Evolutionary conservation across 495 filamentous ascomycete genomes (phyloP), one percentile per base, ranked within the genome.

Genomic region (Cairneyella variabilis): DNA sequence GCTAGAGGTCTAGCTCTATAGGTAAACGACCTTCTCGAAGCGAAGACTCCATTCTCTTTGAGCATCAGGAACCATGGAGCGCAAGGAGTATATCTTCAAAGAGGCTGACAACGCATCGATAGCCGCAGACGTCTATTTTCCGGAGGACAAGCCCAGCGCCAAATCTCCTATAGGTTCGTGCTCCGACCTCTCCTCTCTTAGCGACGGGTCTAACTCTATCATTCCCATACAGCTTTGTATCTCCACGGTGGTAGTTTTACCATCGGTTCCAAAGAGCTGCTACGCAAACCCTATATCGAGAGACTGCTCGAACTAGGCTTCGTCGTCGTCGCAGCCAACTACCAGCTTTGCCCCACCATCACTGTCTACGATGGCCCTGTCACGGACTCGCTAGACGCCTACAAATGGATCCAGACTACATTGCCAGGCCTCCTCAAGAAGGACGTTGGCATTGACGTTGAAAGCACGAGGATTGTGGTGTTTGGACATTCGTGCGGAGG

Each of bases 401-500:
- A 38, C 30, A 9, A 37, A n/a, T 56, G 53, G 53, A 18, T 26
- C 7, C 48, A 41, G 27, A 28, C 8, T 1, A 42, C 2, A 18
- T 20, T 56, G 6, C 53, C 53, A 7, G 30, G 18, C 9, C 18
- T 56, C 11, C 7, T 56, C 9, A 46, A 48, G 25, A 9, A 26
- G n/a, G 26, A 56, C 5, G 16, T 16, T 17, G 48, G 23, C 38
- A 26, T 56, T 21, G 21, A 14, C 25, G 48, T 49, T 22, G 53
- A 56, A 17, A 14, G 26, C 27, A 25, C 22, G 10, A 51, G 12
- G 36, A 41, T 49, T 23, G 53, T 51, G 4, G 53, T 34, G 11
- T 36, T 56, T 26, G 53, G 53, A 12, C 38, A 56, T 20, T 56
- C 53, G 11, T 45, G 44, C n/a, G 53, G 53, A 5, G 53, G 28